Base-by-base conservation (phyloP, 2,329 filamentous ascomycete genomes). In the Diaporthe sp. region DNA sequence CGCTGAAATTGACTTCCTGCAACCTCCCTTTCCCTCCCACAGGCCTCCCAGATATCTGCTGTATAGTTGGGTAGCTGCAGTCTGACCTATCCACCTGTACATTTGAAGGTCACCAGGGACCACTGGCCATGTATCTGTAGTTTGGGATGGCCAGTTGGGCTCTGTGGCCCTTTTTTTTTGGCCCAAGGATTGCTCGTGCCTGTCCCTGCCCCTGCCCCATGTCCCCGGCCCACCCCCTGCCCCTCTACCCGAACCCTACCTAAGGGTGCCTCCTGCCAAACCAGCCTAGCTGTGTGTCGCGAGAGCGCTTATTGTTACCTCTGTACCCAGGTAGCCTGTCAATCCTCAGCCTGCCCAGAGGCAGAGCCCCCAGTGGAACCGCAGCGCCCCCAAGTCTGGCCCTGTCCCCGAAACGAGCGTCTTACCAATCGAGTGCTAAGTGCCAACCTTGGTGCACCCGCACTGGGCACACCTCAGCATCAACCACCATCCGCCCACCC, bases 341-440 rank as follows among this genome's bases (percentile, higher is more conserved):
- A 25, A 37, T 63, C 31, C 51, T 37, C 57, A 60, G 57, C 57
- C 31, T 39, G 57, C 5, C 58, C 37, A 44, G 58, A 44, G 15
- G 60, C 15, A 63, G 60, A 20, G 25, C 60, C 39, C 37, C 60
- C 39, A 63, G 60, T 63, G 60, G 60, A 47, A 63, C 39, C 60
- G 25, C 42, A 9, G 58, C 31, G n/a, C 44, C 44, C 17, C 31
- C 47, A 17, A 68, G 63, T 12, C 63, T 68, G 28, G 63, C 44
- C 31, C 55, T 12, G 60, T 44, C 25, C 17, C 20, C 28, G 65
- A 68, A 68, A 68, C 65, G 47, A 51, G 47, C 12, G 47, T 68
- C 65, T 68, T 68, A 68, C 65, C 65, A 68, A 68, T 68, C 65
- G 47, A 68, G 65, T 68, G 65, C 65, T 68, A 68, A 68, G 65